Evolutionary conservation across 805 yeast species (phyloP).

Genomic region (Scheffersomyces coipomensis): DNA sequence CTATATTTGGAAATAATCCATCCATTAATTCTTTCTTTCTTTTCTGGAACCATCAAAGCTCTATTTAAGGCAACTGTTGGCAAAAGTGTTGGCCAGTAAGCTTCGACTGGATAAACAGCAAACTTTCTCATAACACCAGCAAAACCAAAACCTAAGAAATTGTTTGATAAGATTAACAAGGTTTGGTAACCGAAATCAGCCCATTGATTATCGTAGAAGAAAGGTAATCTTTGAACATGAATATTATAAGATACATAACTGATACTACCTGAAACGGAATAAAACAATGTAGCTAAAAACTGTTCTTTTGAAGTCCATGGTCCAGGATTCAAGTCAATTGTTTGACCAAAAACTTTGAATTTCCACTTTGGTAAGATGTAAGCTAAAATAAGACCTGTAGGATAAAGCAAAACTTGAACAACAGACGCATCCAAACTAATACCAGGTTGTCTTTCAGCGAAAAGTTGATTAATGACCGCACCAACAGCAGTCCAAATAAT

Average conservation of each 20-base stretch:
- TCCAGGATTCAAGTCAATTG: slow-evolving; percentile 38
- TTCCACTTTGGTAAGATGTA: slow-evolving; percentile 33
- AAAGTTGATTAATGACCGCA: slow-evolving; percentile 55
- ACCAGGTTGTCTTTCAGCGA: slow-evolving; percentile 50
- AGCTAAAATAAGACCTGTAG: slow-evolving; percentile 36
- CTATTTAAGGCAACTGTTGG: slow-evolving; percentile 25
- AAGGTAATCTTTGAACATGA: slow-evolving; percentile 15
- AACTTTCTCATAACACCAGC: slow-evolving; percentile 24
- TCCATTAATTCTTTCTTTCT: slow-evolving; percentile 23
- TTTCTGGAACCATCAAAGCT: slow-evolving; percentile 20
- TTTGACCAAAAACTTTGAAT: slow-evolving; percentile 18
- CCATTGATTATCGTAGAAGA: slow-evolving; percentile 21
- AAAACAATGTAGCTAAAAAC: slow-evolving; percentile 53
- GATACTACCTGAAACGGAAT: slow-evolving; percentile 30
- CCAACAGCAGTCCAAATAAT: slow-evolving; percentile 50
- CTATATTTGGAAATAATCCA: slow-evolving; percentile 23
- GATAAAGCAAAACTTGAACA: slow-evolving; percentile 43
- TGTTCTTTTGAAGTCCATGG: slow-evolving; percentile 66
- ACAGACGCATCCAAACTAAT: slow-evolving; percentile 41
- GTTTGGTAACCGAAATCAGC: slow-evolving; percentile 21
- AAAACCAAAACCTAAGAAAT: slow-evolving; percentile 25
- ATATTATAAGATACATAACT: slow-evolving; percentile 27
- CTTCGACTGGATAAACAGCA: slow-evolving; percentile 18
- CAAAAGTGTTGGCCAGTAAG: slow-evolving; percentile 24
- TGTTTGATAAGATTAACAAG: slow-evolving; percentile 16